Base-by-base conservation (phyloP, 305 asterid genomes). In the Plantago rigida region DNA sequence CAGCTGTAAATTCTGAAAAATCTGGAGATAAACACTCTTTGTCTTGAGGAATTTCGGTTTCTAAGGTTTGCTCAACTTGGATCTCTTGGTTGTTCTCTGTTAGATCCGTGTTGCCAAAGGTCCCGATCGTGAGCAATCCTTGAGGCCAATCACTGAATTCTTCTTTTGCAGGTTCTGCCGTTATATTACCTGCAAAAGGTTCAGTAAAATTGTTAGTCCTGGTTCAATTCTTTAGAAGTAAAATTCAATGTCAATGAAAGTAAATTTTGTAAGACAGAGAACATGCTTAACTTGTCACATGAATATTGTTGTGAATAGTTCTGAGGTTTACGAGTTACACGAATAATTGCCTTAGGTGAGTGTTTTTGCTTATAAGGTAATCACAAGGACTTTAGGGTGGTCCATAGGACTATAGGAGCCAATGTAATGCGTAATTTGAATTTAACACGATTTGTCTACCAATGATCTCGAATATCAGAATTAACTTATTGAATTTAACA, bases 101-200 rank as follows among this genome's bases (percentile, higher is more conserved):
- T 31, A 69, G 69, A 73, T 71, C 77, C 2, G 69, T 67, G 73
- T 79, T 85, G 56, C 97, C 97, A 42, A 89, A 77, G 0, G 97
- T 89, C 60, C 97, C 97, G 12, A 89, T 89, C 1, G 97, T 59
- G 8, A 89, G 74, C 13, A 89, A 56, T 8, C 90, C 87, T 2
- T 69, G 77, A 31, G 95, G 87, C 94, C 95, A 89, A 65, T 79
- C 87, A 28, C 66, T 80, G 75, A 83, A 78, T 46, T 84, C 86
- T 64, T 81, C 89, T 48, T 78, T 81, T 3, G 74, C 71, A 51
- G 79, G 76, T 45, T 82, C 83, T 42, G 59, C 66, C 34, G 61
- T 79, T 53, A 64, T 47, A 15, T 77, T 83, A 73, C 70, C 95
- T 83, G 71, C 71, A 22, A 22, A 22, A 22, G 5, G 39, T 5